A percentile compares a stretch with the other conserved stretches of the same genome.
These are phyloP conservation scores for Penstemon barbatus DNA, from an alignment of 257 asterid species.

Conservation along the genomic window DNA sequence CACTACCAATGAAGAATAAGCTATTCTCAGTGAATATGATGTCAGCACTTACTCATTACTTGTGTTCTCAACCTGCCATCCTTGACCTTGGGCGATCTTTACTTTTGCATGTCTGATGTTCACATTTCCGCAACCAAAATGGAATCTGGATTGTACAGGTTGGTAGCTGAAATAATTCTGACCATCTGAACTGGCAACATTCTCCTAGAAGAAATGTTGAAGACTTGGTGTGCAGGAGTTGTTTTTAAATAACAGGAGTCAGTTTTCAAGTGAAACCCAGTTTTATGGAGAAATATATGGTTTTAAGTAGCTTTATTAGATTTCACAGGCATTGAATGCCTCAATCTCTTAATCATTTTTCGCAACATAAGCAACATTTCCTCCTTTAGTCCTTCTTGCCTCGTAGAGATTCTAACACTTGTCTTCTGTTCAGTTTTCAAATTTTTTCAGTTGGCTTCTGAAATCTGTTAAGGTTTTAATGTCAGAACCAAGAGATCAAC, in stretches of 20 bases:
- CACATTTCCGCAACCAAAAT: conserved; percentile 1
- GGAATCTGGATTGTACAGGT: conserved; percentile 4
- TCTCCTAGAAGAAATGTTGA: conserved; percentile 5
- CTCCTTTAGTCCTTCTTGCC: conserved; percentile 13
- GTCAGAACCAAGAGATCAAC: conserved; percentile 96
- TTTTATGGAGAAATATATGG: conserved; percentile 5
- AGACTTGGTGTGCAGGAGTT: neutral
- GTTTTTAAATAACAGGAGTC: neutral
- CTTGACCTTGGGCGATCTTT: conserved; percentile 12
- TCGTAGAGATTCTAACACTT: conserved; percentile 33
- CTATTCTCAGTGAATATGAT: conserved; percentile 10
- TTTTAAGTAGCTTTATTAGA: conserved; percentile 17
- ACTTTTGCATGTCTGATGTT: neutral
- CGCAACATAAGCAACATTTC: conserved; percentile 23
- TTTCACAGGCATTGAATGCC: conserved; percentile 23
- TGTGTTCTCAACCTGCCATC: neutral
- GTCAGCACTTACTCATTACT: neutral
- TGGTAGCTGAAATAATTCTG: neutral
- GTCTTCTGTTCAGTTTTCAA: conserved; percentile 71
- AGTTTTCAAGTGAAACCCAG: neutral
- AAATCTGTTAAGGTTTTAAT: conserved; percentile 83
- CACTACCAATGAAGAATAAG: neutral
- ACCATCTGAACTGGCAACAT: conserved; percentile 5
- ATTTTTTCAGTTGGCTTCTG: conserved; percentile 97
- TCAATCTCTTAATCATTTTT: conserved; percentile 10